phyloP scores from a whole-genome alignment of 192 early-diverging fungal species.

The Gryganskiella cystojenkinii region DNA sequence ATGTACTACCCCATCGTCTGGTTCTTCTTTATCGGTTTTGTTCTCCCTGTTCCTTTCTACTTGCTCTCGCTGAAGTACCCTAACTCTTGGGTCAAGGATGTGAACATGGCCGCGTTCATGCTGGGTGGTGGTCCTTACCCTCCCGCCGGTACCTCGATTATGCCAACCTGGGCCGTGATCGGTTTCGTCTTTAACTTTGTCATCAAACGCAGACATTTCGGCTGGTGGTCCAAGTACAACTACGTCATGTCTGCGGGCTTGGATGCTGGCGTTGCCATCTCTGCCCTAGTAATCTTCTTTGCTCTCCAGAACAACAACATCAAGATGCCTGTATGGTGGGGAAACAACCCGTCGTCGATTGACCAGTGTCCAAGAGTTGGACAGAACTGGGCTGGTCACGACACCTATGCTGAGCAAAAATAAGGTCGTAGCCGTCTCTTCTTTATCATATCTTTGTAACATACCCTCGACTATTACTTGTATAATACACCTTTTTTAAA shows the following conservation, averaged over 20 bases:
- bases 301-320: conserved; percentile 59
- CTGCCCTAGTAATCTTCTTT: conserved; percentile 61
- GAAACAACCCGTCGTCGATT: conserved; percentile 57
- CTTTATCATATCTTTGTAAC: too few relatives aligned
- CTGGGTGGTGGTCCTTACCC: conserved; percentile 70
- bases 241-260: conserved; percentile 64
- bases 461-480: too few relatives aligned
- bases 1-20: conserved; percentile 58
- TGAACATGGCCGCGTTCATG: conserved; percentile 79
- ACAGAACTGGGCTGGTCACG: conserved; percentile 58
- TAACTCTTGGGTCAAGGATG: conserved; percentile 71
- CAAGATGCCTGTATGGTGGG: conserved; percentile 63
- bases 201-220: conserved; percentile 70
- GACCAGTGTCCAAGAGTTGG: conserved; percentile 63
- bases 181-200: conserved; percentile 79
- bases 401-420: conserved; percentile 52
- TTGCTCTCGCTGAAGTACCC: conserved; percentile 70
- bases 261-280: conserved; percentile 58
- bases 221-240: conserved; percentile 73
- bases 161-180: conserved; percentile 58
- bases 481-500: too few relatives aligned
- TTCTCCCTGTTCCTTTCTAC: conserved; percentile 80
- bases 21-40: conserved; percentile 71
- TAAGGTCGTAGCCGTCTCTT: too few relatives aligned
- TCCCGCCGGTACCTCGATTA: conserved; percentile 64